Evolutionary conservation across 116 monocot genomes (phyloP).

Genomic region (Dioscorea cayenensis): DNA sequence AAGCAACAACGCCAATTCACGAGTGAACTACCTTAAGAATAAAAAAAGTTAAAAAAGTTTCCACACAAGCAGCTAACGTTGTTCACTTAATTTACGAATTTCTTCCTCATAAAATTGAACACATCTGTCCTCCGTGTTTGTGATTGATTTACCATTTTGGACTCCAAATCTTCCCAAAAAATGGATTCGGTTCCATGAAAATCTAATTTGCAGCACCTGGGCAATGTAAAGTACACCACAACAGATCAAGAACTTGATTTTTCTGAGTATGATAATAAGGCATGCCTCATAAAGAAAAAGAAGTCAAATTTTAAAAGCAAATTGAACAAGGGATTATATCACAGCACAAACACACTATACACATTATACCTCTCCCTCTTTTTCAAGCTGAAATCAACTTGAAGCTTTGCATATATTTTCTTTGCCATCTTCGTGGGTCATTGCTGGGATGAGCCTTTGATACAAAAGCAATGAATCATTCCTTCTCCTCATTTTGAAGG

Average conservation of each 20-base stretch:
- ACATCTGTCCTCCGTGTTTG: constrained; percentile 83
- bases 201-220: constrained; percentile 93
- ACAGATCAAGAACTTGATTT: too few species aligned
- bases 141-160: constrained; percentile 77
- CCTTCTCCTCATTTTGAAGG: constrained; percentile 97
- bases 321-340: background rate
- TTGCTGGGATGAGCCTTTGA: constrained; percentile 85
- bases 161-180: constrained; percentile 96
- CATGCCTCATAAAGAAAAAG: too few species aligned
- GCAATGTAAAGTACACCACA: background rate
- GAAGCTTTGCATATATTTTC: constrained; percentile 81
- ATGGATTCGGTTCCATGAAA: constrained; percentile 63
- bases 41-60: constrained; percentile 94
- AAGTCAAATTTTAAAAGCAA: too few species aligned
- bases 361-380: constrained; percentile 80
- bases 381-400: constrained; percentile 93
- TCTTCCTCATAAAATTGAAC: constrained; percentile 99
- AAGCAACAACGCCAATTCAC: background rate
- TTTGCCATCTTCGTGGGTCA: constrained; percentile 86
- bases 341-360: background rate
- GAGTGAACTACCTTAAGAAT: constrained; percentile 66
- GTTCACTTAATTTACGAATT: constrained; percentile 88
- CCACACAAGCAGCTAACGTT: constrained; percentile 89
- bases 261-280: too few species aligned
- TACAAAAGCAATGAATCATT: constrained; percentile 97